These are phyloP conservation scores for Aurantiochytrium sp. DNA, from an alignment of 108 stramenopile species.

Conservation along the genomic window DNA sequence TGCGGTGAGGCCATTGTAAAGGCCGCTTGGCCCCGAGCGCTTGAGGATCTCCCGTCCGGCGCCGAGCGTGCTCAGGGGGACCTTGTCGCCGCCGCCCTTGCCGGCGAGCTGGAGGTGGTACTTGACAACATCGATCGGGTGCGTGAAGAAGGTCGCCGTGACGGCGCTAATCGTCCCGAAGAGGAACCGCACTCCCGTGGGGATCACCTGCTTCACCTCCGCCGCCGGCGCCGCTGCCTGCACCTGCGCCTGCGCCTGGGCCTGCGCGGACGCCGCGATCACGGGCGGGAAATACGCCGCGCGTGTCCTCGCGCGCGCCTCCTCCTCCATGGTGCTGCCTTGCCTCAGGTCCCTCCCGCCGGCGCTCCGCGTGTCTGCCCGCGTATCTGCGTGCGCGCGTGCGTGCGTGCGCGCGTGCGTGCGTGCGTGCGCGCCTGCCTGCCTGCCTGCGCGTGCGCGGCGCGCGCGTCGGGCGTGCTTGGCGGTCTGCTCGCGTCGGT, in stretches of 20 bases:
- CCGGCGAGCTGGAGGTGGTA: conserved; percentile 40
- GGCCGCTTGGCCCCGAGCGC: not conserved
- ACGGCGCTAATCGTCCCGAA: not conserved
- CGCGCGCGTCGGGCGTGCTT: no score
- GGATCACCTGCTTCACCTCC: not conserved
- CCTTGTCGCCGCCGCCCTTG: not conserved
- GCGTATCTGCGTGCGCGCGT: no score
- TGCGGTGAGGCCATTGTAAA: conserved; percentile 1
- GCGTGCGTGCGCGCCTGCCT: no score
- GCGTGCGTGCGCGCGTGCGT: no score
- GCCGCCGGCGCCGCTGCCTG: not conserved
- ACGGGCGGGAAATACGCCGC: no score
- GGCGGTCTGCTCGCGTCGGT: no score
- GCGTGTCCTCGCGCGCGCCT: no score
- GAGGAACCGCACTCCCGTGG: not conserved
- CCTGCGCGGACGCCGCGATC: no score
- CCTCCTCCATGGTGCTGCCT: no score
- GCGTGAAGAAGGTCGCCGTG: conserved; percentile 76
- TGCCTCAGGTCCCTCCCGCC: no score
- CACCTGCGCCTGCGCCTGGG: not conserved
- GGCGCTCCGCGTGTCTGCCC: no score
- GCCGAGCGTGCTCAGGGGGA: not conserved
- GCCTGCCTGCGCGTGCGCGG: no score
- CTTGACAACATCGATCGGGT: conserved; percentile 96
- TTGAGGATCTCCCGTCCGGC: not conserved